phyloP scores from a whole-genome alignment of 2,329 filamentous ascomycete species.

The Pyrenophora seminiperda region DNA sequence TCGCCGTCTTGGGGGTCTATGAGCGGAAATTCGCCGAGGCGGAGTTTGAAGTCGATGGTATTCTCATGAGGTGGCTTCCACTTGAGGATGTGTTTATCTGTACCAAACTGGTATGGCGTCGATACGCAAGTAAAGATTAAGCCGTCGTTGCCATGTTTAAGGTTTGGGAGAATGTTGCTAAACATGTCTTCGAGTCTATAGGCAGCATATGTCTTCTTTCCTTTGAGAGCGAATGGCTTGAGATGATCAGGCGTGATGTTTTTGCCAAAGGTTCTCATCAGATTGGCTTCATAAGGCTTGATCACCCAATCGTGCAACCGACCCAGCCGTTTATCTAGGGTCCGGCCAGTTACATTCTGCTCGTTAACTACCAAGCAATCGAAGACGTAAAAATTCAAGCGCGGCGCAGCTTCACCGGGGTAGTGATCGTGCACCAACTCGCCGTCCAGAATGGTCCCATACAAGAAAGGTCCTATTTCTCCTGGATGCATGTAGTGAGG shows the following conservation, averaged over 20 bases:
- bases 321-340: conserved; percentile 85
- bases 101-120: conserved; percentile 85
- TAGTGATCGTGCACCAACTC: conserved; percentile 88
- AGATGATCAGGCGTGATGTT: conserved; percentile 54
- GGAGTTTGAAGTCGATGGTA: conserved; percentile 87
- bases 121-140: conserved; percentile 96
- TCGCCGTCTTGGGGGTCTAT: conserved; percentile 72
- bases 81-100: conserved; percentile 91
- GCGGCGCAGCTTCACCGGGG: conserved; percentile 65
- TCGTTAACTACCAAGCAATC: conserved; percentile 86
- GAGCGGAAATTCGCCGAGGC: conserved; percentile 71
- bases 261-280: conserved; percentile 52
- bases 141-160: conserved; percentile 93
- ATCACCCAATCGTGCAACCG: conserved; percentile 82
- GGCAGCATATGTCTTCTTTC: conserved; percentile 86
- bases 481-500: conserved; percentile 67
- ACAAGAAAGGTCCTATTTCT: conserved; percentile 69
- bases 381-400: conserved; percentile 85
- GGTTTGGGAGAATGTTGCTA: conserved; percentile 76
- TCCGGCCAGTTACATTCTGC: conserved; percentile 74
- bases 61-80: conserved; percentile 98
- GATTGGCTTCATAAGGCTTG: conserved; percentile 68
- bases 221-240: conserved; percentile 78
- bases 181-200: conserved; percentile 85
- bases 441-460: conserved; percentile 83